Conservation (phyloP, 1,139 yeast species). For the Geotrichum phurueaensis region DNA sequence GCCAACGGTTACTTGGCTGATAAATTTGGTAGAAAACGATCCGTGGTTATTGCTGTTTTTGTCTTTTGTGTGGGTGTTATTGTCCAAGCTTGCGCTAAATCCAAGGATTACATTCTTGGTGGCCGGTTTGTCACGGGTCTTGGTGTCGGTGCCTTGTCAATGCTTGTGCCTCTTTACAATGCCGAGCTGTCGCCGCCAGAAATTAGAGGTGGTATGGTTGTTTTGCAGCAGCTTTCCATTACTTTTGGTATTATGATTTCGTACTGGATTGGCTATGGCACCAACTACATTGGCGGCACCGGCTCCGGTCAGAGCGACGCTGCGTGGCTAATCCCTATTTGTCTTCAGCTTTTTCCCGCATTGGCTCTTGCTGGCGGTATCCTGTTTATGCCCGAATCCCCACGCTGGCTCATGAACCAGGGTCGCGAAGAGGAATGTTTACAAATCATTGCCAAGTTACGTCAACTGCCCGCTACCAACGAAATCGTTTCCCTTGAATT, state of each 20-base stretch:
- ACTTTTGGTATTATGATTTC: slow-evolving; percentile 58
- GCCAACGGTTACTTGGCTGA: slow-evolving; percentile 28
- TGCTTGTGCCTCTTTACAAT: slow-evolving; percentile 54
- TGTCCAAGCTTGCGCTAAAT: slow-evolving; percentile 25
- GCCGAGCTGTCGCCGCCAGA: slow-evolving; percentile 53
- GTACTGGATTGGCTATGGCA: slow-evolving; percentile 76
- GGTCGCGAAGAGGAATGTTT: slow-evolving; percentile 34
- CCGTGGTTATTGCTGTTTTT: slow-evolving; percentile 15
- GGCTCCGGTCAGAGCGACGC: slow-evolving; percentile 23
- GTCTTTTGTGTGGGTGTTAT: slow-evolving; percentile 23
- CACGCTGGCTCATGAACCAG: slow-evolving; percentile 55
- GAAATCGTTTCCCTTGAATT: slow-evolving; percentile 28
- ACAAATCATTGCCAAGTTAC: slow-evolving; percentile 25
- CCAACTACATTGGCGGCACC: slow-evolving; percentile 47
- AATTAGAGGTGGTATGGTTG: slow-evolving; percentile 60
- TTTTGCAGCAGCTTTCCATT: slow-evolving; percentile 35
- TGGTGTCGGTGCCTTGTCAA: slow-evolving; percentile 58
- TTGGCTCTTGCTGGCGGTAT: slow-evolving; percentile 27
- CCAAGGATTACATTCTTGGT: slow-evolving; percentile 30
- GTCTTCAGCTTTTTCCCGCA: slow-evolving; percentile 34
- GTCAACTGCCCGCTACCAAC: slow-evolving; percentile 24
- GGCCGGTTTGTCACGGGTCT: slow-evolving; percentile 55
- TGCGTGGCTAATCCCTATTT: slow-evolving; percentile 29
- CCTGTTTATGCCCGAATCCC: slow-evolving; percentile 39
- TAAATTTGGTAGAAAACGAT: slow-evolving; percentile 24